Base-by-base conservation (phyloP, 2,329 filamentous ascomycete genomes). In the Epichloe coenophiala region DNA sequence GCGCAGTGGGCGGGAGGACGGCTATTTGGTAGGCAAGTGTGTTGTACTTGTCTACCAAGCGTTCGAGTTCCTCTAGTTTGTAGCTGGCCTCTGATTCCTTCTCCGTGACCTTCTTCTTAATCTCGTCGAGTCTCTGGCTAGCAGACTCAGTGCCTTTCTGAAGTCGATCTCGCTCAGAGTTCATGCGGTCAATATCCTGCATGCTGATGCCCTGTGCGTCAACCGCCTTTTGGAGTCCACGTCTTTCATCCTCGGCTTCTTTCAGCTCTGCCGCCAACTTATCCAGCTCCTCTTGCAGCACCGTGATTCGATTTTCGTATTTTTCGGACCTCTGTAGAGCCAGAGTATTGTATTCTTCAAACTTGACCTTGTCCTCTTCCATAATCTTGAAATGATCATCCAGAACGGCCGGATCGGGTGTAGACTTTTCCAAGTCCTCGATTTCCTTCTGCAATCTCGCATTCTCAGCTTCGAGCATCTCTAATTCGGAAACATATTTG, bases 101-200 rank as follows among this genome's bases (percentile, higher is more conserved):
- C 58, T 95, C 89, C 17, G 83, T 77, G 1, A 93, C 85, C 57
- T 81, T 84, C 57, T 80, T 84, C 71, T 94, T 94, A 8, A 84
- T 78, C 55, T 97, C 93, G 51, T 96, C 90, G 0, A 96, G 74
- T 48, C 88, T 78, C 50, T 79, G 75, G 5, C 80, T 76, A 0
- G 88, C 86, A 2, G 83, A 78, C 59, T 95, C 88, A 43, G 95
- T 84, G 41, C 84, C 86, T 60, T 85, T 90, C 57, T 95, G 88
- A n/a, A 98, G 77, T 45, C 93, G 83, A 61, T 98, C 93, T 49
- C 90, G 83, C 66, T 98, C 93, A 37, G 87, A 84, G 59, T 89
- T 95, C 91, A 98, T 96, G 66, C 93, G 88, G 75, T 98, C 93
- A 63, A 98, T 97, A 76, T 98, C 93, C 69, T 93, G 86, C 69